Evolutionary conservation across 441 rosid genomes (phyloP), one percentile per base, ranked within the genome.

Genomic region (Brassica balearica): DNA sequence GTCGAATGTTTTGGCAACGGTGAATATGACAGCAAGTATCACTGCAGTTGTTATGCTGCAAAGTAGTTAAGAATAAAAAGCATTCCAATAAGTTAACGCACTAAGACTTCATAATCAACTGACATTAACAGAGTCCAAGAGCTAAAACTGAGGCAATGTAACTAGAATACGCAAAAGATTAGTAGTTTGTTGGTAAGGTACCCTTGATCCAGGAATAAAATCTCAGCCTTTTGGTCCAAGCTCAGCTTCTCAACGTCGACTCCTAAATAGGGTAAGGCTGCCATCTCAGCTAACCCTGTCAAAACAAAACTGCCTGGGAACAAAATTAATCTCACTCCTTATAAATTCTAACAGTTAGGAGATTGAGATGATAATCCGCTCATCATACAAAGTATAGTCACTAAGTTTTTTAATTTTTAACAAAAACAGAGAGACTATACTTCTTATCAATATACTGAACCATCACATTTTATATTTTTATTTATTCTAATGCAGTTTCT

Each of bases 231-330:
- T 75, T 91, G 91, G 63, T 95, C 97, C 81, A 92, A 82, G 81
- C 85, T 93, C 61, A 95, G 76, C 76, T 91, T 94, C 80, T 88
- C 86, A 69, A 86, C 72, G 15, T 80, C 82, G 71, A 96, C 62
- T 69, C 97, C 98, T 14, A 93, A 72, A 64, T 85, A 81, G 0
- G 95, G 92, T 76, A 91, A 60, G 43, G 85, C 91, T 0, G 90
- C 89, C 8, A 88, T 56, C 88, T 91, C 95, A 5, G 86, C 84
- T 76, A 93, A 80, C 51, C 97, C 98, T 90, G 99, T 91, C 95
- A 96, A 90, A 84, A 90, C 85, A 87, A 95, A 95, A 91, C 99
- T 95, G 99, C 88, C 94, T 89, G 97, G 88, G 77, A 88, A 86
- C 88, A 71, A 58, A 61, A 81, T 43, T 75, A 92, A 78, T 71